Conservation (phyloP, 2,329 filamentous ascomycete genomes). For the Epichloe sylvatica region DNA sequence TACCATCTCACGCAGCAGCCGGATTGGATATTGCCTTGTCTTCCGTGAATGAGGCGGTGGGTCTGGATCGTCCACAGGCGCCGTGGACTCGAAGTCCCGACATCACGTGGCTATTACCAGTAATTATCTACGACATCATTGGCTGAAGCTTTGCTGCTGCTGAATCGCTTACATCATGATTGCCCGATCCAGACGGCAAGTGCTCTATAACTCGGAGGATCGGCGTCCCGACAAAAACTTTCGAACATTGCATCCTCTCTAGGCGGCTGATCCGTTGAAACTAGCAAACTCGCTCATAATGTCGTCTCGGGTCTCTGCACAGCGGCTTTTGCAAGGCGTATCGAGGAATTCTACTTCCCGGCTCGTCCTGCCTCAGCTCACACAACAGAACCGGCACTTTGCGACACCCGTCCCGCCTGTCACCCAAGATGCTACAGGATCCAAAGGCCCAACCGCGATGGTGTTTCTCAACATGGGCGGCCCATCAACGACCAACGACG, state of each 20-base stretch:
- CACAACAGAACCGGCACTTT: conserved; percentile 19
- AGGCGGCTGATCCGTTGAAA: neutral
- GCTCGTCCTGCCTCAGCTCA: conserved; percentile 17
- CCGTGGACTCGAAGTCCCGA: neutral
- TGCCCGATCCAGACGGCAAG: neutral
- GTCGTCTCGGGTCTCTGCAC: conserved; percentile 18
- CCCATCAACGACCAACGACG: conserved; percentile 75
- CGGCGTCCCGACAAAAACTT: neutral
- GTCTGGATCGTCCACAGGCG: conserved; percentile 3
- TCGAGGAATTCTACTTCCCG: conserved; percentile 14
- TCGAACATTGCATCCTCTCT: neutral
- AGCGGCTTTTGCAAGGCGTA: conserved; percentile 17
- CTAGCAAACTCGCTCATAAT: conserved; percentile 11
- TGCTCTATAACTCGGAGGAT: neutral
- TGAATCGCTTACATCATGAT: too few relatives aligned
- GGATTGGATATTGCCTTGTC: neutral
- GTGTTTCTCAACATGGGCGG: conserved; percentile 99
- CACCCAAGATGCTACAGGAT: conserved; percentile 57
- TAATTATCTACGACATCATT: conserved; percentile 16
- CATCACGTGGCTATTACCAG: conserved; percentile 15
- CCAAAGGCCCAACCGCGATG: conserved; percentile 83
- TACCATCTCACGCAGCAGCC: too few relatives aligned
- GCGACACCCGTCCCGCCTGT: conserved; percentile 52
- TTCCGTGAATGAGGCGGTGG: conserved; percentile 5
- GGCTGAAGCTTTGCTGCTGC: conserved; percentile 1